Base-by-base conservation (phyloP, 2,329 filamentous ascomycete species). In the Byssothecium circinans region DNA sequence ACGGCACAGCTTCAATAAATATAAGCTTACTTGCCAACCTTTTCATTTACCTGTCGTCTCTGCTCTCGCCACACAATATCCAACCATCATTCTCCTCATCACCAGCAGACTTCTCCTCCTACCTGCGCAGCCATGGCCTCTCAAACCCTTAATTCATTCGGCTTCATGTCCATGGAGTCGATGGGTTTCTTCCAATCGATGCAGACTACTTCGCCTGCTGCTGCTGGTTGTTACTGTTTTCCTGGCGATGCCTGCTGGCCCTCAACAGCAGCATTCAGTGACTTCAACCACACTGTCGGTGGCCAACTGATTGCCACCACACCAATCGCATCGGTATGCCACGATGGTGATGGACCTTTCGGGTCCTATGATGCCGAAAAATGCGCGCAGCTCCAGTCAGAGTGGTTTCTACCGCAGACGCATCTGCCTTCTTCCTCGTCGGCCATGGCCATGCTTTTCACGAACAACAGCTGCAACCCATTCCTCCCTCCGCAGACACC, bases 261-360 rank as follows among this genome's bases (percentile, higher is more conserved):
- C 11, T 8, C 33, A 4, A 12, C 7, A 3, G 18, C 19, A 4
- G 47, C 47, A n/a, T 69, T 66, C 64, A 43, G 48, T 4, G 36
- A 56, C 6, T 56, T 71, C 18, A 71, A 70, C 49, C 41, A 30
- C 42, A 63, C 66, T 2, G 58, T 70, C 4, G 61, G 58, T 23
- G 67, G 67, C 40, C 60, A 57, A 39, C 50, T 71, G 39, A 49
- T 70, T 12, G 51, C 62, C 4, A 71, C 68, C 4, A 58, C 66
- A 2, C 68, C 68, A 11, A 55, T 71, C 15, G 68, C 63, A 11
- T 56, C 52, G 14, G 59, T 62, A 15, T 70, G 67, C 50, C 65
- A 70, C 45, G 60, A 25, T 6, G 23, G 23, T n/a, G n/a, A n/a
- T n/a, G 23, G 5, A 25, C 23, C 23, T 25, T 25, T n/a, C n/a